Evolutionary conservation across 2,329 filamentous ascomycete genomes (phyloP).

Genomic region (Triangularia verruculosa): DNA sequence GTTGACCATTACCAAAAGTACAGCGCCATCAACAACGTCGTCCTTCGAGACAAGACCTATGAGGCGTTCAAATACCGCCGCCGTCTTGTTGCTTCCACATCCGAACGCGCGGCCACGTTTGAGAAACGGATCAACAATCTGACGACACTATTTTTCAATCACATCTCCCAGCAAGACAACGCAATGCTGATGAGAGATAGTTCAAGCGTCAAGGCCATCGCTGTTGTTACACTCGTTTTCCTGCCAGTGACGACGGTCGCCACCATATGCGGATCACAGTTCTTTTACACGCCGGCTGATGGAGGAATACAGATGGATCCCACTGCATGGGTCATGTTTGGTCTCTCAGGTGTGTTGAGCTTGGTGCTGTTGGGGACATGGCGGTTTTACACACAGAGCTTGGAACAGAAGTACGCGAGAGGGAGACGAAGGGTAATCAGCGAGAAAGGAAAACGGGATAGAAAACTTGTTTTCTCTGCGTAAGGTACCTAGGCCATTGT

Average conservation of each 20-base stretch:
- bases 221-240: neutral
- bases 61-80: neutral
- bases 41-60: neutral
- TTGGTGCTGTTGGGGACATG: neutral
- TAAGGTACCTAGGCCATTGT: neutral
- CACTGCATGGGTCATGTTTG: neutral
- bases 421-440: neutral
- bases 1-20: neutral
- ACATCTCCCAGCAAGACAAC: neutral
- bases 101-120: neutral
- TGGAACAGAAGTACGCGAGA: neutral
- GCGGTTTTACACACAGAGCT: neutral
- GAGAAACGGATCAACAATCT: slow-evolving; percentile 1
- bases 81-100: neutral
- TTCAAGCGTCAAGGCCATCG: neutral
- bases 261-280: neutral
- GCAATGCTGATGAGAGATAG: neutral
- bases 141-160: neutral
- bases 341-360: neutral
- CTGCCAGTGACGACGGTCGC: neutral
- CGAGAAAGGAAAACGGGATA: neutral
- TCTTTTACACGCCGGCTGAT: neutral
- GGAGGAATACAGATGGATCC: neutral
- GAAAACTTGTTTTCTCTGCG: neutral
- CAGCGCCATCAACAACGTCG: neutral